Base-by-base conservation (phyloP, 2,329 filamentous ascomycete genomes). In the Aphanoascus verrucosus region DNA sequence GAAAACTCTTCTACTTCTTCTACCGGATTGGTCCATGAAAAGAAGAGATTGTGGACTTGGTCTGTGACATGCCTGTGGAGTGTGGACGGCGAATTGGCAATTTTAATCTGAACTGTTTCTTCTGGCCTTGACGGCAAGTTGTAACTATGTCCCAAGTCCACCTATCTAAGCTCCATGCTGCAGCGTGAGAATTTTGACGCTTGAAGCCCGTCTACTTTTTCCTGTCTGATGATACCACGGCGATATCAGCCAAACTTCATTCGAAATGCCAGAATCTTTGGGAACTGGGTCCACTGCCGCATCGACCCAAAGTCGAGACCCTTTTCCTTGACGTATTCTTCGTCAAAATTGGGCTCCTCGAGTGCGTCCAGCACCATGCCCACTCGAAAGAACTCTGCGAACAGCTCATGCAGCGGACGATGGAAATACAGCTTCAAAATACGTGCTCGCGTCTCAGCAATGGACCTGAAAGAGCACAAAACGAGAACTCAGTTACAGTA, bases 301-400 rank as follows among this genome's bases (percentile, higher is more conserved):
- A 54, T 15, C 9, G 56, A 58, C 15, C 51, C 51, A 12, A n/a
- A 15, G 6, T 52, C 53, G 20, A 55, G 5, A n/a, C 52, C 20
- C 11, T 6, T 46, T 34, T 17, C 23, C 35, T 53, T 52, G 23
- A 53, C 32, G 52, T 57, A 56, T n/a, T 54, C 55, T 6, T 67
- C 68, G 15, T 69, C 62, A 52, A 77, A 77, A 1, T 71, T 69
- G 0, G 72, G 70, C 61, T 77, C 75, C 51, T 76, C 73, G 45
- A 77, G 62, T 2, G 65, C 69, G 57, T 76, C 74, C 59, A 77
- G 63, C 5, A 72, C 67, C 23, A 77, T 58, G 0, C 69, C 69
- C 1, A 60, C 63, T 23, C 61, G 61, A 59, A 76, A 74, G 57
- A 77, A 77, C 3, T 63, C 64, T 1, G 65, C 61, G 34, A 77